Conservation (phyloP, 192 early-diverging fungal genomes). For the Gryganskiella cystojenkinii region DNA sequence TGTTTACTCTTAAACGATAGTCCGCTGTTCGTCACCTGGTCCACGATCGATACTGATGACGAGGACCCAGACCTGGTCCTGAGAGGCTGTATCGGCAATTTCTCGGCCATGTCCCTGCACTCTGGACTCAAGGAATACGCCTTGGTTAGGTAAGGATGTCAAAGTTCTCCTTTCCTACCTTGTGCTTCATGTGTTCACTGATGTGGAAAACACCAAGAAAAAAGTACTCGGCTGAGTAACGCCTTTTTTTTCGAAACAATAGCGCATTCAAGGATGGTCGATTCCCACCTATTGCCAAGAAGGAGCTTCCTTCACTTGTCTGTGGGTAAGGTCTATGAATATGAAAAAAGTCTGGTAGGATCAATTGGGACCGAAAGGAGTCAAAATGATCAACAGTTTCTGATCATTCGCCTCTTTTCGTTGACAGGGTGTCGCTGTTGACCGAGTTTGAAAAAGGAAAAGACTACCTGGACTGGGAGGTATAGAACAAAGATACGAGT, state of each 20-base stretch:
- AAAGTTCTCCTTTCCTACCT: background rate
- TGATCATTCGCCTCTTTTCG: background rate
- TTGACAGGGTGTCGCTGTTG: conserved; percentile 79
- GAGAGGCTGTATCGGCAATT: conserved; percentile 96
- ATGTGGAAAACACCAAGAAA: background rate
- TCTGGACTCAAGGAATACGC: conserved; percentile 84
- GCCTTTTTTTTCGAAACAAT: background rate
- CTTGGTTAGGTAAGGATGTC: conserved; percentile 66
- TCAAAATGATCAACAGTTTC: no score
- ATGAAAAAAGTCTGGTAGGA: no score
- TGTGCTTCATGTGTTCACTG: background rate
- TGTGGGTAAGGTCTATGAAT: conserved; percentile 77
- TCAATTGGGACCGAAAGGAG: no score
- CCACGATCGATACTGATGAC: conserved; percentile 55
- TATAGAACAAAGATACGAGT: conserved; percentile 9
- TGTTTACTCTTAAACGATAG: conserved; percentile 24
- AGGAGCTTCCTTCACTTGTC: conserved; percentile 73
- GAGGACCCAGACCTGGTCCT: conserved; percentile 58
- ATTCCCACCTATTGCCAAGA: conserved; percentile 79
- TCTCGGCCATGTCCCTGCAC: conserved; percentile 74
- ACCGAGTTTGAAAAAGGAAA: conserved; percentile 85
- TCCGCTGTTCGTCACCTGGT: conserved; percentile 91
- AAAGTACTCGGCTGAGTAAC: background rate
- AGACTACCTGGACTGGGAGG: conserved; percentile 88
- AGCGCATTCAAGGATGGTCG: conserved; percentile 86